Conservation (phyloP, 768 basidiomycete genomes). For the Serendipita sp. region DNA sequence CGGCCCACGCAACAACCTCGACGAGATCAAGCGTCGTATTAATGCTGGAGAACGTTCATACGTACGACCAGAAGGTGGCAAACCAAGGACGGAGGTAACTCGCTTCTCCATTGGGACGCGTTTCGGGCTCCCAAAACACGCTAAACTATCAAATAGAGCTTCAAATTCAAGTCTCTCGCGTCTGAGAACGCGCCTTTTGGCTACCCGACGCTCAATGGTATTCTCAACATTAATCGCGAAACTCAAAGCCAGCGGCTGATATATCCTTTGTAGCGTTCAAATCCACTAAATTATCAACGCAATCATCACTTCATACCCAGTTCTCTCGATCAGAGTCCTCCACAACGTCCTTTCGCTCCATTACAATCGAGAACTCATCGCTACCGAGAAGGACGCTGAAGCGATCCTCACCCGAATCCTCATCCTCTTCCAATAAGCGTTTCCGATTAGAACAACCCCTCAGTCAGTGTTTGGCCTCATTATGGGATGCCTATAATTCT, state of each 20-base stretch:
- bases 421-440: not conserved
- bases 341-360: not conserved
- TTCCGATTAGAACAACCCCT: not conserved
- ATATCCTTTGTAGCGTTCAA: not conserved
- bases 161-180: not conserved
- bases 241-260: not conserved
- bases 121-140: not conserved
- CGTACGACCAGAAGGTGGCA: not conserved
- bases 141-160: not conserved
- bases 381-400: not conserved
- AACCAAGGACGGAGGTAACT: not conserved
- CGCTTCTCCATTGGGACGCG: not conserved
- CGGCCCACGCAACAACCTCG: constrained; percentile 2
- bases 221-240: not conserved
- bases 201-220: not conserved
- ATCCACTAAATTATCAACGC: not conserved
- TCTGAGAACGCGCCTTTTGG: not conserved
- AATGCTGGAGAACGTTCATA: not conserved
- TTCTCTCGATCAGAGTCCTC: not conserved
- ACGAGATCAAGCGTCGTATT: not conserved
- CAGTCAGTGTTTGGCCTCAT: not conserved
- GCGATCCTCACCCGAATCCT: not conserved
- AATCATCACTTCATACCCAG: not conserved
- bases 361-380: not conserved
- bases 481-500: not conserved